phyloP scores from a whole-genome alignment of 257 asterid genomes.

The Gardenia jasminoides region DNA sequence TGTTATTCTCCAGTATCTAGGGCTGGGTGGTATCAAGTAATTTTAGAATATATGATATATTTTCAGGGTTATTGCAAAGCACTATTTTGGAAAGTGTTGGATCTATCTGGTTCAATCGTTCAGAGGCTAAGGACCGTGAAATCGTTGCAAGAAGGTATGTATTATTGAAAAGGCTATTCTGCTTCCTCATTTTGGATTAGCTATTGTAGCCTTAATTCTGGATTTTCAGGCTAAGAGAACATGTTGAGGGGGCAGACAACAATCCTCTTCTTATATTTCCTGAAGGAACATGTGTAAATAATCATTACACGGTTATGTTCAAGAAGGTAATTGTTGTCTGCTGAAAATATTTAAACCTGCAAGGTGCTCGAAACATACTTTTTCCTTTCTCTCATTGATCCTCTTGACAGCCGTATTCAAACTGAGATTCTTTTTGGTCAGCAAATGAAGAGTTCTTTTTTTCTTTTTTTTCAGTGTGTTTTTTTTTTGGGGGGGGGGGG shows the following conservation, averaged over 20 bases:
- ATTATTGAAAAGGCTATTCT: slow-evolving; percentile 1
- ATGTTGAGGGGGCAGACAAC: slow-evolving; percentile 83
- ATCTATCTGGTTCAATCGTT: slow-evolving; percentile 98
- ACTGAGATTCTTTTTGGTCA: neutral
- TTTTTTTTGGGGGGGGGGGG: no score
- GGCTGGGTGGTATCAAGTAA: neutral
- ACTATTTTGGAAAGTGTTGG: slow-evolving; percentile 96
- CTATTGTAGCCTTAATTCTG: slow-evolving; percentile 13
- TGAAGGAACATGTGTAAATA: slow-evolving; percentile 98
- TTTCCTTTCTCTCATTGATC: neutral
- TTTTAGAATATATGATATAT: neutral
- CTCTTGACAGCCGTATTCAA: neutral
- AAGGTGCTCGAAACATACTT: neutral
- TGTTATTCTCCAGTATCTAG: neutral
- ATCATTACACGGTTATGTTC: slow-evolving; percentile 96
- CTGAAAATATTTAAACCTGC: neutral
- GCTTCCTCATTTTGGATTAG: slow-evolving; percentile 5
- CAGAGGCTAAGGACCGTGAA: slow-evolving; percentile 97
- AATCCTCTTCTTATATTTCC: slow-evolving; percentile 99
- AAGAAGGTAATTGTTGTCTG: slow-evolving; percentile 59
- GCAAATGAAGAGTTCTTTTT: neutral
- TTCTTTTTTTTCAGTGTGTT: neutral
- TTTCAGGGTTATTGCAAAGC: slow-evolving; percentile 81
- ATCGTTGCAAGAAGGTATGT: slow-evolving; percentile 86
- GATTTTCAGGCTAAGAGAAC: slow-evolving; percentile 79